These are phyloP conservation scores for Linaria vulgaris DNA, from an alignment of 257 asterid genomes.

Conservation along the genomic window DNA sequence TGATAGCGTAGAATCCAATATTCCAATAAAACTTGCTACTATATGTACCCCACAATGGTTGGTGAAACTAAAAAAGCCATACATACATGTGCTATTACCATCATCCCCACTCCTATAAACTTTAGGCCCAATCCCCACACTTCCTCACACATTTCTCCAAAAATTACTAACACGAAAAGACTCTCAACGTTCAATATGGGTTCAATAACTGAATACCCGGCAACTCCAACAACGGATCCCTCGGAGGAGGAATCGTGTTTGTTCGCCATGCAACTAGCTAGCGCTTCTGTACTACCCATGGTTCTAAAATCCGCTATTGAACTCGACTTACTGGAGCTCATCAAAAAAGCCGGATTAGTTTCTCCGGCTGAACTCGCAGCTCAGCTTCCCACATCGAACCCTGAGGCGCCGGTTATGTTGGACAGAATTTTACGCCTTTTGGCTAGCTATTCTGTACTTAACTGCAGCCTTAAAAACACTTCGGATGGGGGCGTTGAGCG, in stretches of 20 bases:
- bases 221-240: constrained; percentile 8
- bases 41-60: too few relatives aligned
- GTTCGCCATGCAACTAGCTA: constrained; percentile 66
- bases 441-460: constrained; percentile 50
- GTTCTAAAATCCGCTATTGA: constrained; percentile 68
- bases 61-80: too few relatives aligned
- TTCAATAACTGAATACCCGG: constrained; percentile 26
- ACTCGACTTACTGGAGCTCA: constrained; percentile 68
- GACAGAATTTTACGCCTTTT: constrained; percentile 78
- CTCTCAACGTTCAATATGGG: constrained; percentile 26
- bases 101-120: too few relatives aligned
- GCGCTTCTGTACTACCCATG: constrained; percentile 77
- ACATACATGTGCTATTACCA: too few relatives aligned
- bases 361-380: constrained; percentile 61
- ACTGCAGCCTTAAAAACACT: constrained; percentile 40
- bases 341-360: constrained; percentile 51
- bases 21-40: too few relatives aligned
- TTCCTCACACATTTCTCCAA: too few relatives aligned
- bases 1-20: too few relatives aligned
- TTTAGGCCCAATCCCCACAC: too few relatives aligned
- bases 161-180: too few relatives aligned
- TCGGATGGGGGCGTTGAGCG: constrained; percentile 53
- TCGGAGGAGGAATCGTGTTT: constrained; percentile 41
- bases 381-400: constrained; percentile 49
- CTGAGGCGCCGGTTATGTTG: constrained; percentile 52